phyloP scores from a whole-genome alignment of 805 yeast species.

The Starmerella lactis-condensi region DNA sequence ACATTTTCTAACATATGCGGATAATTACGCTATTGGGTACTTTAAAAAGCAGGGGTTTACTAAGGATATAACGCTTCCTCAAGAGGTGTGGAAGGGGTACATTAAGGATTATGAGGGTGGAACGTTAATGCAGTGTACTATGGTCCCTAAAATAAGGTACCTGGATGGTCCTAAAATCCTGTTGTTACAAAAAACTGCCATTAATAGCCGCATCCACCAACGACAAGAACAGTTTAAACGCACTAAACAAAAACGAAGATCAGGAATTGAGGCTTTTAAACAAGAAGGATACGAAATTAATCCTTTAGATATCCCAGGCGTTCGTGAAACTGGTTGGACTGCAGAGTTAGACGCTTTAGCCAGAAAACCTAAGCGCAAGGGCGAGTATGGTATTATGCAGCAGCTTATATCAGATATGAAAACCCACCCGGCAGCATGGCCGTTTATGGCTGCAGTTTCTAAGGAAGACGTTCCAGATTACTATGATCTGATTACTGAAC shows the following conservation, averaged over 20 bases:
- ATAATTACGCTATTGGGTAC: conserved; percentile 96
- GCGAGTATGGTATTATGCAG: conserved; percentile 87
- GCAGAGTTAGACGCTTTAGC: conserved; percentile 96
- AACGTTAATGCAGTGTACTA: conserved; percentile 89
- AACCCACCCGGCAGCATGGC: conserved; percentile 96
- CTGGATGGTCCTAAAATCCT: conserved; percentile 74
- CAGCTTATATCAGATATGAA: conserved; percentile 72
- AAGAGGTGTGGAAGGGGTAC: conserved; percentile 90
- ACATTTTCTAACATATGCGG: conserved; percentile 88
- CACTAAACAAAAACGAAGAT: conserved; percentile 23
- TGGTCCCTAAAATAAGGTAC: conserved; percentile 77
- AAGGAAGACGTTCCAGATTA: conserved; percentile 90
- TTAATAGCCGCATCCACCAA: conserved; percentile 61
- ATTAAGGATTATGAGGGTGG: conserved; percentile 99
- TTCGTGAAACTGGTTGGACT: conserved; percentile 91
- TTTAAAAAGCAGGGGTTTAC: conserved; percentile 97
- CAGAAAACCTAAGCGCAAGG: conserved; percentile 81
- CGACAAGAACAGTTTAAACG: conserved; percentile 28
- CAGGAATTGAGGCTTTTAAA: conserved; percentile 61
- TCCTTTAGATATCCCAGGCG: conserved; percentile 75
- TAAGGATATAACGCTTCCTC: conserved; percentile 75
- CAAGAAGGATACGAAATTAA: conserved; percentile 31
- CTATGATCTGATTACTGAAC: conserved; percentile 88
- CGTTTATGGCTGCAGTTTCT: conserved; percentile 83
- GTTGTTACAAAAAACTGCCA: conserved; percentile 77